phyloP scores from a whole-genome alignment of 345 rosid genomes.

The Pugionium cornutum region DNA sequence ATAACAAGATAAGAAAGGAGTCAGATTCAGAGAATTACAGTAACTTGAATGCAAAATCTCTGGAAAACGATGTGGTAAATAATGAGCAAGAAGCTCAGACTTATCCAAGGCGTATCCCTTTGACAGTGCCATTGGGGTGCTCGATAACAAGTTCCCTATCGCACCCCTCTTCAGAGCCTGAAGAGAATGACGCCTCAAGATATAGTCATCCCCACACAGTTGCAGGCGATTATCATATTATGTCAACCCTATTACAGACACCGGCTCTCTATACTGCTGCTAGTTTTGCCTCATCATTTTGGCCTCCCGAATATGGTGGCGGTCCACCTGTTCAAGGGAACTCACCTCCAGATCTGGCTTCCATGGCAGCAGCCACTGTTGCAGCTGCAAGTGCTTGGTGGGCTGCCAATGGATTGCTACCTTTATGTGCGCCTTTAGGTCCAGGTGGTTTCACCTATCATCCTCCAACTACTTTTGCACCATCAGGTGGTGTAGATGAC shows the following conservation, averaged over 20 bases:
- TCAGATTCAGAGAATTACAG: constrained; percentile 45
- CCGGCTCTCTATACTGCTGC: constrained; percentile 89
- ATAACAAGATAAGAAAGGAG: constrained; percentile 49
- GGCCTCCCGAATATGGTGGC: constrained; percentile 41
- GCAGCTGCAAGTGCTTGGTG: constrained; percentile 99
- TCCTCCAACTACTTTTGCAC: constrained; percentile 49
- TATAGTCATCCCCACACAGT: constrained; percentile 43
- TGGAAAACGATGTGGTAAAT: constrained; percentile 25
- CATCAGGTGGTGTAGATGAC: constrained; percentile 43
- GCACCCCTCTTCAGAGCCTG: constrained; percentile 50
- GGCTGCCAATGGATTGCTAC: constrained; percentile 90
- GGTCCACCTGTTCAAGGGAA: constrained; percentile 46
- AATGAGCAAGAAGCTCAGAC: constrained; percentile 51
- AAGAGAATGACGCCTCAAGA: constrained; percentile 46
- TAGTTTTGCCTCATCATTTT: constrained; percentile 72
- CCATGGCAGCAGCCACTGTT: constrained; percentile 85
- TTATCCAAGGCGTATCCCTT: constrained; percentile 63
- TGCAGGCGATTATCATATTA: constrained; percentile 60
- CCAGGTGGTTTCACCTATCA: constrained; percentile 56
- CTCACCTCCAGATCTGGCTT: constrained; percentile 63
- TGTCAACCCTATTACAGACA: constrained; percentile 72
- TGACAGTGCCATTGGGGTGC: constrained; percentile 61
- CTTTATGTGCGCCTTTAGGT: constrained; percentile 68
- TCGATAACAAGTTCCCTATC: constrained; percentile 47
- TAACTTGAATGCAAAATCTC: constrained; percentile 44